Evolutionary conservation across 345 rosid species (phyloP).

Genomic region (Eucalyptus tenuipes): DNA sequence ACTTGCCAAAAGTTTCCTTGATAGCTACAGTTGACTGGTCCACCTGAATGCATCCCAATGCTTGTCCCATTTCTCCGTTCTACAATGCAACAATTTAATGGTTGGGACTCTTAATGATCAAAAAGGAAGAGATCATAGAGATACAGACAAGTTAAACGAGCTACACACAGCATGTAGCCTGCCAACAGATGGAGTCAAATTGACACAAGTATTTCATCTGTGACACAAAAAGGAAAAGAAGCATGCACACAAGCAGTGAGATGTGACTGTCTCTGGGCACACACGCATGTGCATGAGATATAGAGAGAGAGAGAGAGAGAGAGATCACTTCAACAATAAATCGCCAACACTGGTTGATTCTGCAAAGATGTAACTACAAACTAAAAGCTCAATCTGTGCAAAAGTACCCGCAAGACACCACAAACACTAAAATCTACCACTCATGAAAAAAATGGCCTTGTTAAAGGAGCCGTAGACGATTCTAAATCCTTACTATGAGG

Average conservation of each 20-base stretch:
- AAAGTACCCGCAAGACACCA: neutral
- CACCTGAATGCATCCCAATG: constrained; percentile 53
- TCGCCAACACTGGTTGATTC: neutral
- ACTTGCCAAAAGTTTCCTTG: constrained; percentile 64
- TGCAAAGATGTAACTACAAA: neutral
- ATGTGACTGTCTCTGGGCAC: neutral
- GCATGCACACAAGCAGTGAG: neutral
- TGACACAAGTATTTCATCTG: neutral
- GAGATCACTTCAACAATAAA: neutral
- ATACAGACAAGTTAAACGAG: neutral
- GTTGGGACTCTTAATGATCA: neutral
- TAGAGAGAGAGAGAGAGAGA: neutral
- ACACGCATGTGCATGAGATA: rapidly evolving
- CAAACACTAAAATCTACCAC: neutral
- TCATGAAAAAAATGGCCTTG: neutral
- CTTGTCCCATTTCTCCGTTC: constrained; percentile 25
- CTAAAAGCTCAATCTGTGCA: neutral
- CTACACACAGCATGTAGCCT: neutral
- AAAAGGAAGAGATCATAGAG: neutral
- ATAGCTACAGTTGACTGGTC: constrained; percentile 72
- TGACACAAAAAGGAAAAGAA: neutral
- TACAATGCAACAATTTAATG: neutral
- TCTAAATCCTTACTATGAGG: neutral
- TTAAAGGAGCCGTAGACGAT: neutral
- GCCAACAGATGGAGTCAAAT: neutral